Conservation (phyloP, 1,139 yeast genomes). For the Hyphopichia buzzinii region DNA sequence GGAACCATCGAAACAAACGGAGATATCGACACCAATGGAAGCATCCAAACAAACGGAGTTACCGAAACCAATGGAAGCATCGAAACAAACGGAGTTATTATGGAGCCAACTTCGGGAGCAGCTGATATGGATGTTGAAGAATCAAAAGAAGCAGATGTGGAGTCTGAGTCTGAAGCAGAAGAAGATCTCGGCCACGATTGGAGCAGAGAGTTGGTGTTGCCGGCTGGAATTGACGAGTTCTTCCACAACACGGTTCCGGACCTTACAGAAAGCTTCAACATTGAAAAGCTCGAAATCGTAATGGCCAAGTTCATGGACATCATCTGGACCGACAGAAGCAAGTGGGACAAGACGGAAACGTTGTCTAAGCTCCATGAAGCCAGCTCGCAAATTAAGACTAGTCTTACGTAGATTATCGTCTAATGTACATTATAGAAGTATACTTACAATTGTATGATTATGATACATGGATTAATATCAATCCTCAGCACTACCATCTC, state of each 20-base stretch:
- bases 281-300: conserved; percentile 73
- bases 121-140: neutral
- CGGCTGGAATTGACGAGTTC: conserved; percentile 15
- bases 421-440: neutral
- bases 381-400: conserved; percentile 6
- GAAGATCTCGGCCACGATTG: conserved; percentile 17
- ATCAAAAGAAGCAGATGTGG: too few relatives aligned
- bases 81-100: neutral
- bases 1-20: neutral
- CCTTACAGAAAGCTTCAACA: conserved; percentile 48
- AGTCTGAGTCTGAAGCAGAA: conserved; percentile 26
- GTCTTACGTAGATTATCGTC: neutral
- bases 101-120: too few relatives aligned
- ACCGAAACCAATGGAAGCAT: neutral
- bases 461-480: conserved; percentile 22
- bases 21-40: neutral
- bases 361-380: conserved; percentile 25
- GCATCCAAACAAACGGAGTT: neutral
- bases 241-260: conserved; percentile 21
- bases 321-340: conserved; percentile 66
- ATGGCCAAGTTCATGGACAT: conserved; percentile 73
- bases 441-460: neutral
- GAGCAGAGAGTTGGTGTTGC: conserved; percentile 16
- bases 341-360: conserved; percentile 61
- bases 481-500: conserved; percentile 94